A percentile compares a stretch with the other conserved stretches of the same genome.
These are phyloP conservation scores for Scedosporium apiospermum DNA, from an alignment of 2,329 filamentous ascomycete species.

Conservation along the genomic window DNA sequence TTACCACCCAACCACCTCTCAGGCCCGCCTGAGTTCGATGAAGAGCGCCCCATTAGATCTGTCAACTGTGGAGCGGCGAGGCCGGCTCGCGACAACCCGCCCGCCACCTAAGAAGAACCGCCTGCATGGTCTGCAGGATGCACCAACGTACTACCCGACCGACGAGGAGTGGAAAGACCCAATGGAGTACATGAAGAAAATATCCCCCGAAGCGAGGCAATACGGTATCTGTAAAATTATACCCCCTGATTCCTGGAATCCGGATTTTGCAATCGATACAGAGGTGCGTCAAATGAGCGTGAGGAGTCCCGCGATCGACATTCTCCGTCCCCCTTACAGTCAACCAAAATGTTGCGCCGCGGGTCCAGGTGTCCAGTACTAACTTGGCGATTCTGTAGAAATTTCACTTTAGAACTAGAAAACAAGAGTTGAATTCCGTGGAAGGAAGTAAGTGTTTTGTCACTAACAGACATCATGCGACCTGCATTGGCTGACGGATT, in stretches of 20 bases:
- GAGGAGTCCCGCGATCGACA: background rate
- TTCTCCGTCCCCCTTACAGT: background rate
- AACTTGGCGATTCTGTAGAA: slow-evolving; percentile 42
- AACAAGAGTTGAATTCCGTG: slow-evolving; percentile 94
- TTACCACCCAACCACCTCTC: slow-evolving; percentile 34
- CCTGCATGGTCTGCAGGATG: slow-evolving; percentile 78
- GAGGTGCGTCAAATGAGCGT: slow-evolving; percentile 49
- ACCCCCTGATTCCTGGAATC: slow-evolving; percentile 88
- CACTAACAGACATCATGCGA: background rate
- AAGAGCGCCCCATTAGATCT: slow-evolving; percentile 63
- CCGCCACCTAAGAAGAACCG: slow-evolving; percentile 67
- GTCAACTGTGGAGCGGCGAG: slow-evolving; percentile 82
- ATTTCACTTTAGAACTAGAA: slow-evolving; percentile 93
- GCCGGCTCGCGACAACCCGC: slow-evolving; percentile 69
- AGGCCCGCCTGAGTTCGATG: slow-evolving; percentile 45
- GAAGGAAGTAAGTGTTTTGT: slow-evolving; percentile 73
- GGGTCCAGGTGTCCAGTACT: background rate
- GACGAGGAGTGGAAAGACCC: slow-evolving; percentile 94
- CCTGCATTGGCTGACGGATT: slow-evolving; percentile 2
- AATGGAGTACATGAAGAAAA: slow-evolving; percentile 87
- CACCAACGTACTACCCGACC: slow-evolving; percentile 82
- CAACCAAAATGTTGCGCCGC: background rate
- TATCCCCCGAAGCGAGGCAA: slow-evolving; percentile 72
- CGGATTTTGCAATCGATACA: slow-evolving; percentile 90
- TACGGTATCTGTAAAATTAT: slow-evolving; percentile 96